Evolutionary conservation across 2,329 filamentous ascomycete genomes (phyloP).

Genomic region (Colletotrichum limetticola): DNA sequence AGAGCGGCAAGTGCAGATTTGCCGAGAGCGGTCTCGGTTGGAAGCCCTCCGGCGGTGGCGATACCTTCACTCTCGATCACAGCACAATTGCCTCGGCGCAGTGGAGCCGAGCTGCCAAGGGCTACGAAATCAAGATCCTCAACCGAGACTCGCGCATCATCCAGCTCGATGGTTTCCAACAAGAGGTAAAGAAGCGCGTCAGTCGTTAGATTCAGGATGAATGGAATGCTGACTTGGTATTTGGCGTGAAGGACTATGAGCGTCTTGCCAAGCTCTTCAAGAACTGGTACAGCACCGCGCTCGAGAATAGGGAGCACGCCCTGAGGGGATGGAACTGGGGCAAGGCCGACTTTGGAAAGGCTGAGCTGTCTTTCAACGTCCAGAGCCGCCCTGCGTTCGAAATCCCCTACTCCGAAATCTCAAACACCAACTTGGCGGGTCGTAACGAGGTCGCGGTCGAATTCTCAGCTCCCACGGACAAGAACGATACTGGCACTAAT

Average conservation of each 20-base stretch:
- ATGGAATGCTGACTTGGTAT: neutral
- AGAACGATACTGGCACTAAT: slow-evolving; percentile 78
- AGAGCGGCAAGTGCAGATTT: slow-evolving; percentile 92
- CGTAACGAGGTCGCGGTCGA: slow-evolving; percentile 98
- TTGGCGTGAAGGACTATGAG: slow-evolving; percentile 78
- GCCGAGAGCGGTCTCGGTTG: slow-evolving; percentile 95
- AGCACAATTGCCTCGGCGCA: slow-evolving; percentile 87
- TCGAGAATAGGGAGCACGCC: slow-evolving; percentile 94
- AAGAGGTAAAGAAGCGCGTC: slow-evolving; percentile 67
- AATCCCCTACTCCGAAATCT: slow-evolving; percentile 96
- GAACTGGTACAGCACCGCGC: slow-evolving; percentile 94
- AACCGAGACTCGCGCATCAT: slow-evolving; percentile 86
- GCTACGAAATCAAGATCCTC: slow-evolving; percentile 92
- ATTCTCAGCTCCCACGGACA: slow-evolving; percentile 81
- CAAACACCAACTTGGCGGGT: slow-evolving; percentile 96
- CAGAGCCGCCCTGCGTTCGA: slow-evolving; percentile 97
- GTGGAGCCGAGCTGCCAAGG: slow-evolving; percentile 93
- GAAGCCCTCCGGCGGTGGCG: slow-evolving; percentile 88
- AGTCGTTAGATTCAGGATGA: neutral
- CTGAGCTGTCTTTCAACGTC: slow-evolving; percentile 95
- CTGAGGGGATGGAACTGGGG: slow-evolving; percentile 99
- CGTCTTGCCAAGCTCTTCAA: slow-evolving; percentile 94
- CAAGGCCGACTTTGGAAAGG: slow-evolving; percentile 95
- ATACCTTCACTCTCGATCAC: slow-evolving; percentile 93
- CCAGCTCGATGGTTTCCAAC: slow-evolving; percentile 93